These are phyloP conservation scores for Penicillium bovifimosum DNA, from an alignment of 495 filamentous ascomycete genomes.

Conservation along the genomic window DNA sequence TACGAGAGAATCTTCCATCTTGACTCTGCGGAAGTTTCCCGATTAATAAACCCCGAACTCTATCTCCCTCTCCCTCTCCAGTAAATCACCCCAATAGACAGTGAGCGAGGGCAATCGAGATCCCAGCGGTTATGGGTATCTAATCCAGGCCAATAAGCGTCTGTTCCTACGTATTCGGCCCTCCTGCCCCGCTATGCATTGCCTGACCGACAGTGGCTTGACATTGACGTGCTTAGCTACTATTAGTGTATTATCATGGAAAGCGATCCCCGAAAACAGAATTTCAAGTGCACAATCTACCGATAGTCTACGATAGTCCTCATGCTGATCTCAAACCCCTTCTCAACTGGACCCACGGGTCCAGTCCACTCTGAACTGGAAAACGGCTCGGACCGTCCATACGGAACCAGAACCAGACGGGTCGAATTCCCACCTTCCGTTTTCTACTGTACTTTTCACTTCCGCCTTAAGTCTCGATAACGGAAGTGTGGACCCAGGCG, in stretches of 20 bases:
- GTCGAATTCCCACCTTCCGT: not conserved
- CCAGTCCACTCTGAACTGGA: conserved; percentile 9
- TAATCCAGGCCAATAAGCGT: not conserved
- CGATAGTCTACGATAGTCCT: not conserved
- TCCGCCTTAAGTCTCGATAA: too few relatives aligned
- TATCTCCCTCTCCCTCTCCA: too few relatives aligned
- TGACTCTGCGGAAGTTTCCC: too few relatives aligned
- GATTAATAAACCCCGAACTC: too few relatives aligned
- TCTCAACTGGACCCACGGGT: not conserved
- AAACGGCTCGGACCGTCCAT: conserved; percentile 24
- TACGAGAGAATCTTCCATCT: too few relatives aligned
- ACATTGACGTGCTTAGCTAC: too few relatives aligned
- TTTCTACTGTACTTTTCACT: too few relatives aligned
- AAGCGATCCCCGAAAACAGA: not conserved
- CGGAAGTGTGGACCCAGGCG: too few relatives aligned
- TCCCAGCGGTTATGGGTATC: not conserved
- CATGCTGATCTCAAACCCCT: not conserved
- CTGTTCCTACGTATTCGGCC: not conserved
- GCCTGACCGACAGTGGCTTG: too few relatives aligned
- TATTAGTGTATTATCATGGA: too few relatives aligned
- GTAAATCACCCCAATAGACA: too few relatives aligned
- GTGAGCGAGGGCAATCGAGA: not conserved
- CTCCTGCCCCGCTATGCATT: not conserved
- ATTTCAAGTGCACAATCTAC: not conserved
- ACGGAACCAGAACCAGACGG: conserved; percentile 7